Percentiles rank a stretch among this genome's conserved stretches.
phyloP scores from a whole-genome alignment of 2,329 filamentous ascomycete genomes.

The Waltergamsia citrina region DNA sequence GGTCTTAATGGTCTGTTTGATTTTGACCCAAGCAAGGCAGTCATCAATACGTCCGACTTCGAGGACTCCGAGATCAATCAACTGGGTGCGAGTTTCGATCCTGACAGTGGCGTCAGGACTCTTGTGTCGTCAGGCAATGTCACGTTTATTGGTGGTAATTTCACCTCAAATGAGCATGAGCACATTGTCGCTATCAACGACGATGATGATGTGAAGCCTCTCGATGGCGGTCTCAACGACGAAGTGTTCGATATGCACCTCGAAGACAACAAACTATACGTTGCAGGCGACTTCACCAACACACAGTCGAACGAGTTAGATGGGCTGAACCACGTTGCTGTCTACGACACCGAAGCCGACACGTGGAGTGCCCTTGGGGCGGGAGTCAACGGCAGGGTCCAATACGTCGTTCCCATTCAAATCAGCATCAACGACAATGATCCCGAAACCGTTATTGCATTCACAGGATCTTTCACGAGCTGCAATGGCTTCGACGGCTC shows the following conservation, averaged over 20 bases:
- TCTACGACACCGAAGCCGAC: constrained; percentile 60
- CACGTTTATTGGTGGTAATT: constrained; percentile 77
- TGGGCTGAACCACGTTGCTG: constrained; percentile 67
- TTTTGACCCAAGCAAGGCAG: constrained; percentile 54
- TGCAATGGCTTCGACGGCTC: constrained; percentile 61
- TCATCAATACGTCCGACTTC: constrained; percentile 52
- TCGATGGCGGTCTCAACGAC: constrained; percentile 69
- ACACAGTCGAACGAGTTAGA: constrained; percentile 50
- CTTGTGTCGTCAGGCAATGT: constrained; percentile 55
- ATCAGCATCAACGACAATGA: constrained; percentile 65
- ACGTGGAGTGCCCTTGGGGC: constrained; percentile 73
- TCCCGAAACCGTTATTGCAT: constrained; percentile 64
- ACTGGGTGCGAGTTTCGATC: constrained; percentile 61
- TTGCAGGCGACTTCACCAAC: constrained; percentile 77
- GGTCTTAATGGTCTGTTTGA: constrained; percentile 88
- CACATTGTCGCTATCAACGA: constrained; percentile 71
- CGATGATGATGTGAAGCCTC: constrained; percentile 50
- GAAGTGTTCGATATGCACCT: constrained; percentile 64
- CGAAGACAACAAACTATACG: constrained; percentile 59
- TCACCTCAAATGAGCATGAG: constrained; percentile 55
- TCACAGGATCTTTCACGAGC: constrained; percentile 72
- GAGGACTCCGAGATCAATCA: constrained; percentile 65
- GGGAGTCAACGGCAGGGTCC: constrained; percentile 74
- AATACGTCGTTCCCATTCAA: constrained; percentile 63
- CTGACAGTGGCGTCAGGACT: constrained; percentile 59